phyloP scores from a whole-genome alignment of 805 yeast genomes.

The Lachancea thermotolerans region DNA sequence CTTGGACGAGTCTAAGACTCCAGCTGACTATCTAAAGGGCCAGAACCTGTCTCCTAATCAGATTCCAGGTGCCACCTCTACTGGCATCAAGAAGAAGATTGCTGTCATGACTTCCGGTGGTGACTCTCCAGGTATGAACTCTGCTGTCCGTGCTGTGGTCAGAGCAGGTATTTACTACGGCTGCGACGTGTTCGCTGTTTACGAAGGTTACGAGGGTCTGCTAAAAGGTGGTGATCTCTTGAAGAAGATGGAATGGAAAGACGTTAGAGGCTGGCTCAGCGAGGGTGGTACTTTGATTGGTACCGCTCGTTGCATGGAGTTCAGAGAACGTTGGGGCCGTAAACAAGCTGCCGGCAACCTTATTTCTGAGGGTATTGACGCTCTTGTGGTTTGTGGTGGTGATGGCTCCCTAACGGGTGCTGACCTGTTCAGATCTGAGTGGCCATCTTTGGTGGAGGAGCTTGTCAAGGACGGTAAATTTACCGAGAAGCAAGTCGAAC shows the following conservation, averaged over 20 bases:
- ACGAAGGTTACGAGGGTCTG: conserved; percentile 93
- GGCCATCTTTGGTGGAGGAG: conserved; percentile 84
- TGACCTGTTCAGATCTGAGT: conserved; percentile 84
- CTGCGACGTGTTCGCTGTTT: conserved; percentile 86
- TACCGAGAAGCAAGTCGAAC: conserved; percentile 50
- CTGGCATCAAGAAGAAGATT: conserved; percentile 36
- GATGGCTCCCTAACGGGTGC: conserved; percentile 99
- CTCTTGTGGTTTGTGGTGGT: conserved; percentile 95
- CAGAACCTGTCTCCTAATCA: neutral
- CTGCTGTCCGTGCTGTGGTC: conserved; percentile 91
- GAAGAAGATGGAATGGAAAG: conserved; percentile 82
- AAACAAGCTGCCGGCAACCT: conserved; percentile 76
- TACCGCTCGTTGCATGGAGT: conserved; percentile 86
- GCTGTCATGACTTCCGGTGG: conserved; percentile 99
- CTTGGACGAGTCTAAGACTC: conserved; percentile 12
- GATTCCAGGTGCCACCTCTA: neutral
- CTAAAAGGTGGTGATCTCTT: conserved; percentile 78
- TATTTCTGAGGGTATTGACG: conserved; percentile 85
- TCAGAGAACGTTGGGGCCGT: conserved; percentile 81
- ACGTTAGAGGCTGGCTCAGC: conserved; percentile 88
- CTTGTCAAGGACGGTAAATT: conserved; percentile 50
- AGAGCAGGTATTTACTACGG: conserved; percentile 82
- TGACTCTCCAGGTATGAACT: conserved; percentile 98
- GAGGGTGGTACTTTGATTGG: conserved; percentile 96
- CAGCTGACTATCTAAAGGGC: conserved; percentile 5